A percentile compares a stretch with the other conserved stretches of the same genome.
phyloP scores from a whole-genome alignment of 2,329 filamentous ascomycete species.

The Calcarisporium arbuscula region DNA sequence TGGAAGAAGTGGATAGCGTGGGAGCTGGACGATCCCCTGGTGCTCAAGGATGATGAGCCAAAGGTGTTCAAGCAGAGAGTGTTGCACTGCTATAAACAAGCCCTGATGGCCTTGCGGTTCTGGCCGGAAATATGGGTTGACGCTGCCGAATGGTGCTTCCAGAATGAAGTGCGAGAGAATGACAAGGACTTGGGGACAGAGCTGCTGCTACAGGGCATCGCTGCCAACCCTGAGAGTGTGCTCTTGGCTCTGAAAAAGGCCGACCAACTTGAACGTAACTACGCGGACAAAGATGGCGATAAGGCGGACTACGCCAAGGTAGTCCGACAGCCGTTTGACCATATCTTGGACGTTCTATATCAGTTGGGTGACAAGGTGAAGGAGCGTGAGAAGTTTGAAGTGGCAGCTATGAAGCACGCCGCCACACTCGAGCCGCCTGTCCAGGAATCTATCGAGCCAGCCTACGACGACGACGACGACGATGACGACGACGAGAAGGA shows the following conservation, averaged over 20 bases:
- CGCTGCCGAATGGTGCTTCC: slow-evolving; percentile 85
- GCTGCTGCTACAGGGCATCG: slow-evolving; percentile 75
- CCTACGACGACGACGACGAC: slow-evolving; percentile 46
- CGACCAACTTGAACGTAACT: slow-evolving; percentile 76
- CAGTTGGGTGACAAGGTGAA: slow-evolving; percentile 70
- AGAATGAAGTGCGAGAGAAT: slow-evolving; percentile 62
- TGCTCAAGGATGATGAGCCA: slow-evolving; percentile 75
- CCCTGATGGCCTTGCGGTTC: slow-evolving; percentile 86
- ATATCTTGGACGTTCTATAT: slow-evolving; percentile 81
- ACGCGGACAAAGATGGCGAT: slow-evolving; percentile 70
- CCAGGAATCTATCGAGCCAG: slow-evolving; percentile 32
- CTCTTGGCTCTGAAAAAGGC: slow-evolving; percentile 84
- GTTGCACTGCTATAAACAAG: slow-evolving; percentile 87
- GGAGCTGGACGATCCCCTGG: slow-evolving; percentile 90
- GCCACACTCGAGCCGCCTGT: slow-evolving; percentile 30
- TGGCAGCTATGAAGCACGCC: slow-evolving; percentile 51
- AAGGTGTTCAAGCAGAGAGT: slow-evolving; percentile 71
- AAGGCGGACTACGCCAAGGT: slow-evolving; percentile 70
- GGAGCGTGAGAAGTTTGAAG: slow-evolving; percentile 52
- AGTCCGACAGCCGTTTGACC: slow-evolving; percentile 78
- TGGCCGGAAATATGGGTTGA: slow-evolving; percentile 97
- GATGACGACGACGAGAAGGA: slow-evolving; percentile 42
- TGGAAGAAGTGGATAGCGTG: slow-evolving; percentile 95
- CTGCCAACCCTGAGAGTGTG: slow-evolving; percentile 89
- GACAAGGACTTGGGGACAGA: slow-evolving; percentile 58